Conservation (phyloP, 2,329 filamentous ascomycete species). For the Sporothrix globosa region DNA sequence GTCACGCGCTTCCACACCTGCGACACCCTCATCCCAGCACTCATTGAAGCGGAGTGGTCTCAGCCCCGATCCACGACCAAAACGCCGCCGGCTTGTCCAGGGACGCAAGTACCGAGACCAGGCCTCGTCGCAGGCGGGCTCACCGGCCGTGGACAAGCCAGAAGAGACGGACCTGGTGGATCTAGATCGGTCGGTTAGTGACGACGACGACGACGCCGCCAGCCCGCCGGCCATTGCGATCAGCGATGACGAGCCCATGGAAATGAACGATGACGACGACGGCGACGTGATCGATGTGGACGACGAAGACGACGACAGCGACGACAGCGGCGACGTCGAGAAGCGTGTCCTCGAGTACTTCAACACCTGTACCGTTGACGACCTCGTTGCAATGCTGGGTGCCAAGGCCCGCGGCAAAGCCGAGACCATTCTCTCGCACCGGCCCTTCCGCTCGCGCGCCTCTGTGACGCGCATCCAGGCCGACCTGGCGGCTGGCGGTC, state of each 20-base stretch:
- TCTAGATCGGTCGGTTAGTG: slow-evolving; percentile 39
- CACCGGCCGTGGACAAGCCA: slow-evolving; percentile 29
- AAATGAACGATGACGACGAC: slow-evolving; percentile 41
- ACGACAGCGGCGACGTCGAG: slow-evolving; percentile 34
- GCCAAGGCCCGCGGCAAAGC: slow-evolving; percentile 72
- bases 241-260: slow-evolving; percentile 43
- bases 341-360: slow-evolving; percentile 72
- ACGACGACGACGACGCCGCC: slow-evolving; percentile 31
- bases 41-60: slow-evolving; percentile 30
- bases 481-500: slow-evolving; percentile 41
- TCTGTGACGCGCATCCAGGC: slow-evolving; percentile 68
- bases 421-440: slow-evolving; percentile 68
- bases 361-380: slow-evolving; percentile 74
- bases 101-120: slow-evolving; percentile 35
- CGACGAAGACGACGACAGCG: slow-evolving; percentile 43
- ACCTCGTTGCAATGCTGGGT: slow-evolving; percentile 76
- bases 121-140: slow-evolving; percentile 36
- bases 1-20: slow-evolving; percentile 29
- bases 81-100: slow-evolving; percentile 41
- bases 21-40: slow-evolving; percentile 31
- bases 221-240: neutral
- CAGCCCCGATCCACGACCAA: slow-evolving; percentile 35
- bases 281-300: slow-evolving; percentile 30
- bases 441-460: slow-evolving; percentile 71
- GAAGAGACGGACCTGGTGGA: slow-evolving; percentile 38